Evolutionary conservation across 139 green algal species (phyloP).

Genomic region (Desmodesmus armatus): DNA sequence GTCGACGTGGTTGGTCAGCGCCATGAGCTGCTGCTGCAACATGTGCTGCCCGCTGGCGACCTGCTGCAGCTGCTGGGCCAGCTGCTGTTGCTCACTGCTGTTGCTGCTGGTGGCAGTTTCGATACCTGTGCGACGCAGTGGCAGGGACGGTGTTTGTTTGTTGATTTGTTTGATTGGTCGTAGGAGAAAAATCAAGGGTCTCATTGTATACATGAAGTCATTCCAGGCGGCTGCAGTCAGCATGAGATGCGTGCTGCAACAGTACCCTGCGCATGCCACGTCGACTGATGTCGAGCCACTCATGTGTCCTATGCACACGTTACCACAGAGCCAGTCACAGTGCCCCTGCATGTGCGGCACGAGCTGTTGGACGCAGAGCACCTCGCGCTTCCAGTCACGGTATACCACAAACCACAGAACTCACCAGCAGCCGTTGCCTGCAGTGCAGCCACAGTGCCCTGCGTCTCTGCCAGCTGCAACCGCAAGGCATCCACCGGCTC

Average conservation of each 20-base stretch:
- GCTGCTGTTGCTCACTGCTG: not conserved
- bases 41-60: not conserved
- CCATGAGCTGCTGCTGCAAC: slow-evolving; percentile 34
- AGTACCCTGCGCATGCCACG: not conserved
- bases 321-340: no score
- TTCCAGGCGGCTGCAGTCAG: not conserved
- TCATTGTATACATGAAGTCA: no score
- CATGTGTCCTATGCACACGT: not conserved
- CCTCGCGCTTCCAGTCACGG: no score
- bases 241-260: not conserved
- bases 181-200: no score
- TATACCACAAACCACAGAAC: no score
- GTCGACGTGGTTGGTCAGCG: slow-evolving; percentile 22
- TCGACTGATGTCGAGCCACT: not conserved
- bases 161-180: no score
- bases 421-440: slow-evolving; percentile 2
- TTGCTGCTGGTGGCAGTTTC: not conserved
- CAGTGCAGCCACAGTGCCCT: slow-evolving; percentile 22
- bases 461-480: not conserved
- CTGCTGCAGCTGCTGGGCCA: not conserved
- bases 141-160: no score
- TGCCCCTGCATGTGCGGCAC: no score
- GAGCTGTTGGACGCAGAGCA: no score
- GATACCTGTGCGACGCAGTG: no score
- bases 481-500: not conserved